A percentile compares a stretch with the other conserved stretches of the same genome.
Evolutionary conservation across 352 stramenopile genomes (phyloP).

Genomic region (Phytophthora tubulina): DNA sequence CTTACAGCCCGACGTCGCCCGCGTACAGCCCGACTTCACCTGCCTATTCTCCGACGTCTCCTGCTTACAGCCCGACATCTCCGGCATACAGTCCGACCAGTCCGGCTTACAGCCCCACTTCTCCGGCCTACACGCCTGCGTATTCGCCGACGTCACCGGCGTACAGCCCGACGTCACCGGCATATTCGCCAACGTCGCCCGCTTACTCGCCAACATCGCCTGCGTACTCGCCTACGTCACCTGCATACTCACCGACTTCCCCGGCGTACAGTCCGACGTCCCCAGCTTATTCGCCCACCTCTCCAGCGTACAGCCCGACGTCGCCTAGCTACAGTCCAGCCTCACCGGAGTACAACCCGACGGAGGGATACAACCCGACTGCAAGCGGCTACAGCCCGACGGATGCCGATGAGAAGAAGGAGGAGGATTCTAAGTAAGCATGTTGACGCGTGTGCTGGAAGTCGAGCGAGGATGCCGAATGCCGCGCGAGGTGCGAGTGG

Average conservation of each 20-base stretch:
- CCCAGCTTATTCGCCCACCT: slow-evolving; percentile 83
- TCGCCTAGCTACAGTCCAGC: slow-evolving; percentile 83
- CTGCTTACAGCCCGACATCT: slow-evolving; percentile 77
- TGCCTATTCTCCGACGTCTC: slow-evolving; percentile 72
- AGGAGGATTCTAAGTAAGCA: slow-evolving; percentile 43
- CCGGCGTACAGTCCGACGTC: slow-evolving; percentile 79
- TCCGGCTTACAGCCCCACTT: slow-evolving; percentile 82
- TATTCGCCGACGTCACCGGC: slow-evolving; percentile 71
- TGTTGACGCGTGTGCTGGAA: slow-evolving; percentile 27
- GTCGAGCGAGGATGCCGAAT: slow-evolving; percentile 23
- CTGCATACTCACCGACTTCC: slow-evolving; percentile 72
- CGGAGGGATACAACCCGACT: slow-evolving; percentile 75
- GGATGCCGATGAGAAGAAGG: slow-evolving; percentile 65
- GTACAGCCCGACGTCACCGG: slow-evolving; percentile 71
- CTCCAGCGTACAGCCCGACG: slow-evolving; percentile 76
- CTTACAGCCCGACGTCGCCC: slow-evolving; percentile 70
- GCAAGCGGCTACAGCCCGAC: slow-evolving; percentile 83
- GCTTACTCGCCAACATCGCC: slow-evolving; percentile 77
- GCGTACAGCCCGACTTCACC: slow-evolving; percentile 77
- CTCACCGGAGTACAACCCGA: slow-evolving; percentile 88
- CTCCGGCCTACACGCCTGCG: slow-evolving; percentile 89
- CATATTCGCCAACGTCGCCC: slow-evolving; percentile 74
- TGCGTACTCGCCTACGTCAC: slow-evolving; percentile 70
- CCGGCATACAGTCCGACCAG: slow-evolving; percentile 88
- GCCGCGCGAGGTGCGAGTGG: slow-evolving; percentile 6